Percentiles rank a stretch among this genome's conserved stretches.
Conservation (phyloP, 257 asterid species). For the Marsdenia floribunda region DNA sequence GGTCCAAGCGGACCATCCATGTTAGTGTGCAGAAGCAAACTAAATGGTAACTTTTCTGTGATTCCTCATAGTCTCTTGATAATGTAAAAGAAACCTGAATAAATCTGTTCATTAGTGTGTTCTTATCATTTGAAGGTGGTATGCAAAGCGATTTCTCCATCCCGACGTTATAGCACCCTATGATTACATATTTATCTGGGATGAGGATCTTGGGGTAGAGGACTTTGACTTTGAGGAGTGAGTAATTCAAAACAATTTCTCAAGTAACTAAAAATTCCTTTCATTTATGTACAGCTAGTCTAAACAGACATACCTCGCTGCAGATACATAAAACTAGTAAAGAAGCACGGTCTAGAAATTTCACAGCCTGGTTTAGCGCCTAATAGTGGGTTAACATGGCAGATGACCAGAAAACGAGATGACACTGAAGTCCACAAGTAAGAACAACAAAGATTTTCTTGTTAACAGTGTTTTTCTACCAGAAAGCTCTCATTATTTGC, state of each 20-base stretch:
- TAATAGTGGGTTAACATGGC: constrained; percentile 84
- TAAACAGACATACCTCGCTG: background rate
- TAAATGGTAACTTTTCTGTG: constrained; percentile 52
- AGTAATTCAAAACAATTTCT: constrained; percentile 21
- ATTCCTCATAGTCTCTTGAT: background rate
- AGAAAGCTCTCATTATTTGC: constrained; percentile 8
- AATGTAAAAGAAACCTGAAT: background rate
- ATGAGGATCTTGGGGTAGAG: constrained; percentile 85
- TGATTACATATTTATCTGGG: constrained; percentile 87
- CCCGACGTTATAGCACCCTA: constrained; percentile 82
- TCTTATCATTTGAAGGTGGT: constrained; percentile 62
- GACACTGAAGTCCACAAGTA: constrained; percentile 91
- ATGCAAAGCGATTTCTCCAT: constrained; percentile 86
- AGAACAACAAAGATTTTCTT: background rate
- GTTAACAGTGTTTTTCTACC: background rate
- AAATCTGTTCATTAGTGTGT: constrained; percentile 3
- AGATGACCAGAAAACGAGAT: constrained; percentile 69
- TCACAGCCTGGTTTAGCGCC: constrained; percentile 92
- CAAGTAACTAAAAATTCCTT: background rate
- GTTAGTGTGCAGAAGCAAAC: constrained; percentile 73
- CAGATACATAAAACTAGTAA: constrained; percentile 71
- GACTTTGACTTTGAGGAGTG: constrained; percentile 77
- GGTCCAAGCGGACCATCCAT: constrained; percentile 85
- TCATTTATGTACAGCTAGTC: background rate
- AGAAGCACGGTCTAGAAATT: constrained; percentile 70